A percentile compares a stretch with the other conserved stretches of the same genome.
These are phyloP conservation scores for Xanthoconium purpureum DNA, from an alignment of 768 basidiomycete genomes.

Conservation along the genomic window DNA sequence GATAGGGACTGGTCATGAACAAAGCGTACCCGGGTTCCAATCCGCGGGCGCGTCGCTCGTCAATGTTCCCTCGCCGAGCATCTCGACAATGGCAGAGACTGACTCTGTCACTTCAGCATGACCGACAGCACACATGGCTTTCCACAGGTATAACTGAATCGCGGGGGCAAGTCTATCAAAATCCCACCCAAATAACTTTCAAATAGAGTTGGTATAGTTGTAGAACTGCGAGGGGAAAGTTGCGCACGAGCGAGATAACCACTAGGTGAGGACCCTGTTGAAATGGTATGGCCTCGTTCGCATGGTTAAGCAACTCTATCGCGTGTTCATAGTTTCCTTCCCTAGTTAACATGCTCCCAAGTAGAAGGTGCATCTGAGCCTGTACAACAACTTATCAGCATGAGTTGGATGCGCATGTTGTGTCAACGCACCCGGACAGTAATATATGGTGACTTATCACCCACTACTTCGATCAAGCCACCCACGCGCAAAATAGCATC, in stretches of 20 bases:
- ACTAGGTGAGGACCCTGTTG: background rate
- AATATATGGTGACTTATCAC: background rate
- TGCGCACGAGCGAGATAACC: background rate
- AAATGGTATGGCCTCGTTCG: background rate
- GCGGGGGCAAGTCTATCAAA: slow-evolving; percentile 4
- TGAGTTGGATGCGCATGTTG: background rate
- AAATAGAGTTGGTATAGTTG: background rate
- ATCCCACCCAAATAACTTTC: slow-evolving; percentile 14
- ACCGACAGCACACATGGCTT: background rate
- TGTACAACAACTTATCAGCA: background rate
- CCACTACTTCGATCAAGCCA: background rate
- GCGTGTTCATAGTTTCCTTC: background rate
- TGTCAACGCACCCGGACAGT: background rate
- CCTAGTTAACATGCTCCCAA: background rate
- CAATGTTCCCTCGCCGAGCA: background rate
- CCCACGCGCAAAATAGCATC: background rate
- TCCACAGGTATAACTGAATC: background rate
- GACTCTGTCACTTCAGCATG: background rate
- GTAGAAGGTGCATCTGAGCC: background rate
- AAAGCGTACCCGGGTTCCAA: background rate
- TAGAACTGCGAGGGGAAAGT: background rate
- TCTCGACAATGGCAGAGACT: background rate
- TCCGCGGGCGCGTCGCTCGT: background rate
- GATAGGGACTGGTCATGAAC: background rate
- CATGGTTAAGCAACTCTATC: background rate